phyloP scores from a whole-genome alignment of 768 basidiomycete genomes.

The Collybia nuda region DNA sequence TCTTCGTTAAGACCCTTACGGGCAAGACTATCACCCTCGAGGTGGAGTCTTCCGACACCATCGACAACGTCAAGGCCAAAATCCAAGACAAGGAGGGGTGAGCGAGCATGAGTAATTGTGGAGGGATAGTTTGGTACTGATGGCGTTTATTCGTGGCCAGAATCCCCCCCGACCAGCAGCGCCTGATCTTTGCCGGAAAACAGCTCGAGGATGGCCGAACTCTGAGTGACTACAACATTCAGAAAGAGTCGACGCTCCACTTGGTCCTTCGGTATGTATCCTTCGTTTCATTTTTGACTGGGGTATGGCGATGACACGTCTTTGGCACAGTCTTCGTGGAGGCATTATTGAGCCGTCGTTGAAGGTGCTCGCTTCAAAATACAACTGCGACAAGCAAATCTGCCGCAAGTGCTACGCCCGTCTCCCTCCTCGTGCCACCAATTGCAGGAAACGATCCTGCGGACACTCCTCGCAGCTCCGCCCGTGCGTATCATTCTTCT shows the following conservation, averaged over 20 bases:
- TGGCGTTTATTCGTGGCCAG: constrained; percentile 27
- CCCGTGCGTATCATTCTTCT: constrained; percentile 56
- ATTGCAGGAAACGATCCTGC: constrained; percentile 95
- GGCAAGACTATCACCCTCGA: constrained; percentile 98
- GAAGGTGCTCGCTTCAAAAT: constrained; percentile 95
- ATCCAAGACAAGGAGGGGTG: constrained; percentile 62
- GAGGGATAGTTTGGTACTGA: not conserved
- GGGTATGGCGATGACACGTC: not conserved
- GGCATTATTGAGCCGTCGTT: constrained; percentile 99
- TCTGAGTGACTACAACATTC: constrained; percentile 95
- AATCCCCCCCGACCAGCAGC: constrained; percentile 94
- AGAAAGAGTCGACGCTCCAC: constrained; percentile 98
- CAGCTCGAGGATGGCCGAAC: constrained; percentile 98
- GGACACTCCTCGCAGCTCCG: constrained; percentile 91
- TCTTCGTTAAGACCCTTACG: constrained; percentile 80
- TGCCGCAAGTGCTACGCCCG: constrained; percentile 99
- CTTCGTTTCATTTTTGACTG: not conserved
- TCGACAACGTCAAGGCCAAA: constrained; percentile 91
- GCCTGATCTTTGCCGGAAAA: constrained; percentile 96
- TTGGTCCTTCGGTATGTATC: constrained; percentile 86
- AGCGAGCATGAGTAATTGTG: constrained; percentile 19
- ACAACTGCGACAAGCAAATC: constrained; percentile 99
- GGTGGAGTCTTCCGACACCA: constrained; percentile 96
- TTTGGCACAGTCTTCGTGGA: constrained; percentile 73
- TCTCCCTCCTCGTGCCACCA: constrained; percentile 98